Evolutionary conservation across 2,329 filamentous ascomycete species (phyloP).

Genomic region (Cylindrodendrum hubeiense): DNA sequence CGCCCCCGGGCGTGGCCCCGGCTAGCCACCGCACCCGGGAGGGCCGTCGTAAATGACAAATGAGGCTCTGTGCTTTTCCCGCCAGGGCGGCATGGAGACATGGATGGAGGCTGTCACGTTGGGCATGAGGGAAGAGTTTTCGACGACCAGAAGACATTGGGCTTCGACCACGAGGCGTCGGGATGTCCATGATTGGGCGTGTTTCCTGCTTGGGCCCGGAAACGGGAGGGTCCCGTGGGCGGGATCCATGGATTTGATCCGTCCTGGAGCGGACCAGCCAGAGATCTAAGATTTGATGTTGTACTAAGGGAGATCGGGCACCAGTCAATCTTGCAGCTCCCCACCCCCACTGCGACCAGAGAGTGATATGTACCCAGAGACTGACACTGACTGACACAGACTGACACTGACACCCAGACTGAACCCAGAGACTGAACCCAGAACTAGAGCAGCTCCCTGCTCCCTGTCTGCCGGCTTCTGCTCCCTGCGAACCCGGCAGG

Average conservation of each 20-base stretch:
- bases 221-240: not conserved
- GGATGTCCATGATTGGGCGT: constrained; percentile 30
- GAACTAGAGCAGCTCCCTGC: too few species aligned
- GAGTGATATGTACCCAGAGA: too few species aligned
- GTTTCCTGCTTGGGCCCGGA: not conserved
- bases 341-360: too few species aligned
- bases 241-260: not conserved
- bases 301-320: constrained; percentile 42
- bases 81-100: constrained; percentile 1
- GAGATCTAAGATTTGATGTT: constrained; percentile 30
- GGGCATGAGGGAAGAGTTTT: constrained; percentile 7
- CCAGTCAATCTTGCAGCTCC: constrained; percentile 38
- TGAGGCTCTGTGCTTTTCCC: constrained; percentile 30
- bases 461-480: constrained; percentile 6
- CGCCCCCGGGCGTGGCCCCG: constrained; percentile 7
- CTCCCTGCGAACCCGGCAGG: not conserved
- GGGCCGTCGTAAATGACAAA: constrained; percentile 18
- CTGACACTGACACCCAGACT: not conserved
- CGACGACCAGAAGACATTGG: not conserved
- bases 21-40: constrained; percentile 23
- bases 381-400: too few species aligned
- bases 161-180: constrained; percentile 34
- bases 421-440: too few species aligned
- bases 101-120: constrained; percentile 18
- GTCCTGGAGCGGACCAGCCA: not conserved